Conservation (phyloP, 768 basidiomycete genomes). For the Termitomyces sp. region DNA sequence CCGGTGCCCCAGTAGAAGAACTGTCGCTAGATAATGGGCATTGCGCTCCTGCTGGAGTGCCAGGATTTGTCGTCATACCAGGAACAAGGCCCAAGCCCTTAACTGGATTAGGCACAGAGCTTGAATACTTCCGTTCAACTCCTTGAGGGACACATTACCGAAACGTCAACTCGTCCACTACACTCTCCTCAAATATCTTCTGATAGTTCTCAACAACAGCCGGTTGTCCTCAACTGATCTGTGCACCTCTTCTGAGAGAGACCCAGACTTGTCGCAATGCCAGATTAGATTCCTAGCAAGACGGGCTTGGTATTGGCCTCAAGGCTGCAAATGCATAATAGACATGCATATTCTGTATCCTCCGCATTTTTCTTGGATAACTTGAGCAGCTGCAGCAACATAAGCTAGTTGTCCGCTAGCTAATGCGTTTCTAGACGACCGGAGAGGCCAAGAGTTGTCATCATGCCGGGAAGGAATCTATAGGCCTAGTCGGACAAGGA, state of each 20-base stretch:
- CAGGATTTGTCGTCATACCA: not conserved
- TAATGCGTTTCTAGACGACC: not conserved
- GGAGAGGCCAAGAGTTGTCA: not conserved
- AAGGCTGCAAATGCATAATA: not conserved
- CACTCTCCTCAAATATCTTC: not conserved
- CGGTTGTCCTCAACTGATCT: not conserved
- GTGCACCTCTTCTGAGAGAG: not conserved
- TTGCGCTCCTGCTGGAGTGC: not conserved
- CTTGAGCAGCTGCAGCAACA: not conserved
- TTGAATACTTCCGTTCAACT: not conserved
- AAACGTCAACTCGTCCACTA: not conserved
- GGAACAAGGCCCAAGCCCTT: not conserved
- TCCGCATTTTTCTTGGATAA: not conserved
- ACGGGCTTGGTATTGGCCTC: not conserved
- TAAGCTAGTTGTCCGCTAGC: not conserved
- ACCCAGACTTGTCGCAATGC: not conserved
- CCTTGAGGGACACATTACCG: not conserved
- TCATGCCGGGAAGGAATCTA: not conserved
- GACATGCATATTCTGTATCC: not conserved
- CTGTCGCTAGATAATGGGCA: not conserved
- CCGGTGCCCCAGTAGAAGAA: not conserved
- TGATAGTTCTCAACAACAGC: not conserved
- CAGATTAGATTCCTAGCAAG: not conserved
- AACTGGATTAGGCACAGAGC: not conserved
- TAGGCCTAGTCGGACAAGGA: not conserved